Evolutionary conservation across 179 eudicot species (phyloP).

Genomic region (Beta corolliflora): DNA sequence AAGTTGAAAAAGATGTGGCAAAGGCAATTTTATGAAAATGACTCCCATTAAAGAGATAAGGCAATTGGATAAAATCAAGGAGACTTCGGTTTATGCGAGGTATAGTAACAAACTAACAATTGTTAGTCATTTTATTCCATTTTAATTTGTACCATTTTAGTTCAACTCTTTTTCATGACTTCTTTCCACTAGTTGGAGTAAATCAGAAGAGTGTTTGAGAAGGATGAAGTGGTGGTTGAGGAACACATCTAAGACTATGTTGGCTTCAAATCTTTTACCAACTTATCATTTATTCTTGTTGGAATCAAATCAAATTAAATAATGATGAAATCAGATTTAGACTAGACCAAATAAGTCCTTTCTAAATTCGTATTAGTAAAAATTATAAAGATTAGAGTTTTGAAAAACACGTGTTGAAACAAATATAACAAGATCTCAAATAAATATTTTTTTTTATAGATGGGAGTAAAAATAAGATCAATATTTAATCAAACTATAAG

Average conservation of each 20-base stretch:
- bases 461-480: too few relatives aligned
- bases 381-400: too few relatives aligned
- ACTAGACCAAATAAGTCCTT: too few relatives aligned
- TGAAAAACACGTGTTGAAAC: too few relatives aligned
- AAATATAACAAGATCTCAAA: too few relatives aligned
- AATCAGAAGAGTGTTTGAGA: not conserved
- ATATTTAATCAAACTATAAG: too few relatives aligned
- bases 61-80: slow-evolving; percentile 17
- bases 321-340: too few relatives aligned
- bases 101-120: not conserved
- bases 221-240: not conserved
- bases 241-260: not conserved
- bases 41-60: slow-evolving; percentile 7
- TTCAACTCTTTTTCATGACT: slow-evolving; percentile 9
- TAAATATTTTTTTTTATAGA: too few relatives aligned
- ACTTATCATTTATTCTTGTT: too few relatives aligned
- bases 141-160: slow-evolving; percentile 8
- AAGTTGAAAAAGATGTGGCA: slow-evolving; percentile 29
- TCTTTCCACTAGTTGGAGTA: not conserved
- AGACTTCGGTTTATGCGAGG: slow-evolving; percentile 13
- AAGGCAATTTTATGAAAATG: slow-evolving; percentile 19
- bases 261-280: too few relatives aligned
- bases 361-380: too few relatives aligned
- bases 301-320: too few relatives aligned
- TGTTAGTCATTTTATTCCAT: not conserved